phyloP scores from a whole-genome alignment of 768 basidiomycete genomes.

The Psilocybe tampanensis region DNA sequence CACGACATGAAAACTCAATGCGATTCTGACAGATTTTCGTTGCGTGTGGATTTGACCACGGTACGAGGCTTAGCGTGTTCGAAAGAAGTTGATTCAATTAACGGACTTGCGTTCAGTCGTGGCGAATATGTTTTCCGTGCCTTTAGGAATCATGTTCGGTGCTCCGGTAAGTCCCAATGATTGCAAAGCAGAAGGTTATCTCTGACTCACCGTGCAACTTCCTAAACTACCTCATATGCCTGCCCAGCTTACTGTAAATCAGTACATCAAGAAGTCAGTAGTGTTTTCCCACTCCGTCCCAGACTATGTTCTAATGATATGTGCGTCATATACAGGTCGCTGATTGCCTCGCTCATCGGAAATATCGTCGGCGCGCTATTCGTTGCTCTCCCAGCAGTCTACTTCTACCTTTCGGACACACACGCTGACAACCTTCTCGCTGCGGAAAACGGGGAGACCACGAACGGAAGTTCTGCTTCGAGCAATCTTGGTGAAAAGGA shows the following conservation, averaged over 20 bases:
- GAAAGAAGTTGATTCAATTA: not conserved
- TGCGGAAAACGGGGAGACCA: slow-evolving; percentile 39
- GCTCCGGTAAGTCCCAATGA: slow-evolving; percentile 50
- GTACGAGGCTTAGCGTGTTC: slow-evolving; percentile 32
- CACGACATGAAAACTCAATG: not conserved
- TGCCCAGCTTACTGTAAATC: slow-evolving; percentile 47
- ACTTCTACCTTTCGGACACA: slow-evolving; percentile 59
- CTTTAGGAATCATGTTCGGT: slow-evolving; percentile 70
- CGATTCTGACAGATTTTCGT: slow-evolving; percentile 57
- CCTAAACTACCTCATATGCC: not conserved
- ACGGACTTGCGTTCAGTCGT: slow-evolving; percentile 42
- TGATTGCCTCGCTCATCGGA: slow-evolving; percentile 67
- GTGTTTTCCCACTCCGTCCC: not conserved
- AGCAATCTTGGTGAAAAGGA: slow-evolving; percentile 16
- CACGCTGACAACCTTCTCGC: slow-evolving; percentile 35
- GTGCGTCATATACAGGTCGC: slow-evolving; percentile 39
- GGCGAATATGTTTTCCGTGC: slow-evolving; percentile 79
- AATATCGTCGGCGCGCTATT: slow-evolving; percentile 68
- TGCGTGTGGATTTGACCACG: slow-evolving; percentile 71
- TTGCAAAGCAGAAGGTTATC: not conserved
- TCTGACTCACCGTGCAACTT: not conserved
- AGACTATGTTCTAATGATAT: not conserved
- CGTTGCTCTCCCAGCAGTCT: slow-evolving; percentile 64
- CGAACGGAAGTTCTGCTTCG: slow-evolving; percentile 8
- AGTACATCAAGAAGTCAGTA: slow-evolving; percentile 69